Base-by-base conservation (phyloP, 1,139 yeast genomes). In the Spencermartinsiella ligniputridi region DNA sequence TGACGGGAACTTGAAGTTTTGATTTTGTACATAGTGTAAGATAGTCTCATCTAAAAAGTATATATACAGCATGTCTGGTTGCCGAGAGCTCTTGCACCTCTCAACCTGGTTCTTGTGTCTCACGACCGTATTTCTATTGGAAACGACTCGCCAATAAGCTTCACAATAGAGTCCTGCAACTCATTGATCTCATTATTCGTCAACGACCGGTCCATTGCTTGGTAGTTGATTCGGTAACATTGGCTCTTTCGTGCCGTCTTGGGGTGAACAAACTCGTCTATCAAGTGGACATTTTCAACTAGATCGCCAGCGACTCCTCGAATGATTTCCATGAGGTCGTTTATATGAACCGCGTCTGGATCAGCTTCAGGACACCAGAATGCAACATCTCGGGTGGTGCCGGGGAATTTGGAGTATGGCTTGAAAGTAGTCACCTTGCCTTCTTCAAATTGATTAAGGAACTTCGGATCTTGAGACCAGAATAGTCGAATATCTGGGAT, bases 401-500 rank as follows among this genome's bases (percentile, higher is more conserved):
- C 88, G 0, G 97, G 98, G 62, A 80, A 89, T 64, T 86, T 89
- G 11, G 97, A 88, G 68, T 87, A 92, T 9, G 97, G 95, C 54
- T 73, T 79, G 69, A 92, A 94, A 8, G 82, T 80, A 9, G 81
- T 67, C 43, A 92, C 88, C 34, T 70, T 65, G 11, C 83, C 85
- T 46, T 74, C 70, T 34, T 66, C 55, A 63, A 92, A 92, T 65
- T 92, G 99, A 1, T 68, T 66, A 35, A 74, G 66, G 63, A 92
- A 92, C 46, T 97, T 72, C 48, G 79, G 80, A 66, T 94, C 97
- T 37, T 67, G 60, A 1, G 96, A 76, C 99, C 99, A 92, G 67
- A 92, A 87, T 39, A 92, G 70, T 52, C 99, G 75, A 52, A 92
- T 92, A 63, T 92, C 99, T 2, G 97, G 97, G 41, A 92, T 84